phyloP scores from a whole-genome alignment of 345 rosid species.

The Heritiera fomes region DNA sequence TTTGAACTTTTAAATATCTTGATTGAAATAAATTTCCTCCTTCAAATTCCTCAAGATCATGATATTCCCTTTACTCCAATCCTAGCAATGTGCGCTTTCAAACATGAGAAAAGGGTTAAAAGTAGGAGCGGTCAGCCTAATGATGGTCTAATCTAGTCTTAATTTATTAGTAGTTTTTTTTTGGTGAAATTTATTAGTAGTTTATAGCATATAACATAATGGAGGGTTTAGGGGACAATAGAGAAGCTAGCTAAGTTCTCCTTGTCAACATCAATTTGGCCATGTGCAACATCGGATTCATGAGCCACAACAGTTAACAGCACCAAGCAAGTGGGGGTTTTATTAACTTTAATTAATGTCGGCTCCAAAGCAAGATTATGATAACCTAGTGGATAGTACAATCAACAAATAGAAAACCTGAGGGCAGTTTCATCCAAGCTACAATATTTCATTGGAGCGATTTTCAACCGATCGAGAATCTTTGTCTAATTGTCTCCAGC shows the following conservation, averaged over 20 bases:
- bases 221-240: not conserved
- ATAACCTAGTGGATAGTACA: not conserved
- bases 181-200: not conserved
- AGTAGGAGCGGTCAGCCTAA: conserved; percentile 1
- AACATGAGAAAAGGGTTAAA: not conserved
- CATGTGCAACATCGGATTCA: conserved; percentile 28
- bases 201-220: not conserved
- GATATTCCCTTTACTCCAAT: not conserved
- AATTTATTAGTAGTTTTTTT: not conserved
- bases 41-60: too few species aligned
- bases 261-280: conserved; percentile 22
- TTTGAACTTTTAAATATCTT: too few species aligned
- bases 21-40: too few species aligned
- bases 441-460: not conserved
- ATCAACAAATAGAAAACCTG: conserved; percentile 5
- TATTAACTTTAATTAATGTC: conserved; percentile 31
- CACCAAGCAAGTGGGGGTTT: conserved; percentile 35
- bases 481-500: not conserved
- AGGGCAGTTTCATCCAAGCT: not conserved
- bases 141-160: conserved; percentile 32
- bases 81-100: conserved; percentile 13
- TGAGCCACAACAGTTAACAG: conserved; percentile 21
- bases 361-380: conserved; percentile 20
- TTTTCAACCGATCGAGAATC: not conserved
- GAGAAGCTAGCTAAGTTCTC: not conserved